A percentile compares a stretch with the other conserved stretches of the same genome.
These are phyloP conservation scores for Margaritispora aquatica DNA, from an alignment of 495 filamentous ascomycete species.

Conservation along the genomic window DNA sequence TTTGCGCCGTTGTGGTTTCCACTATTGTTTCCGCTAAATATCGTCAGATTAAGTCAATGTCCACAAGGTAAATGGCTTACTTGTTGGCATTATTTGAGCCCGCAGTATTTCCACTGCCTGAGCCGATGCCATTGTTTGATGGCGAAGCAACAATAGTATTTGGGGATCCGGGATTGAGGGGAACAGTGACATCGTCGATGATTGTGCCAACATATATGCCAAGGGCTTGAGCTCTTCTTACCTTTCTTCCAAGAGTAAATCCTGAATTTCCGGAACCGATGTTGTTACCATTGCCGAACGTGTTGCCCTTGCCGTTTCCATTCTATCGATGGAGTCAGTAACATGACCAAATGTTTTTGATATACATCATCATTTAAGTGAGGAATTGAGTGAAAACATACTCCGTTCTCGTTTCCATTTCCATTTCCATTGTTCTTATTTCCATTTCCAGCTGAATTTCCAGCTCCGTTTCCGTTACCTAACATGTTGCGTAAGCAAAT, in stretches of 20 bases:
- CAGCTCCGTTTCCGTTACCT: neutral
- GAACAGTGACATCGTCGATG: neutral
- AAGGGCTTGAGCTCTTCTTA: neutral
- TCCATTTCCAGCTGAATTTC: neutral
- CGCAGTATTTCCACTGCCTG: neutral
- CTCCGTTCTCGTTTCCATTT: neutral
- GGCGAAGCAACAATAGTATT: neutral
- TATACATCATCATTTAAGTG: too few species aligned
- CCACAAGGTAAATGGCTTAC: neutral
- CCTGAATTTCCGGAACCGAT: neutral
- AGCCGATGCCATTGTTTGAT: neutral
- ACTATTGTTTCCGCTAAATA: neutral
- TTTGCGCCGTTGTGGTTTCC: neutral
- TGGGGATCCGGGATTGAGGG: neutral
- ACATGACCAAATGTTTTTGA: too few species aligned
- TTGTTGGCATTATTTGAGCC: neutral
- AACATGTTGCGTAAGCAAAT: neutral
- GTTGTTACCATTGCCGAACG: neutral
- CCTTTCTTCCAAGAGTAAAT: neutral
- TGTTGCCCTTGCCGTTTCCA: neutral
- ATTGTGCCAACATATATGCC: neutral
- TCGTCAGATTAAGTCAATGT: too few species aligned
- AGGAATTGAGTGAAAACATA: too few species aligned
- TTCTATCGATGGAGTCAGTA: too few species aligned
- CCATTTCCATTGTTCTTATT: neutral